Conservation (phyloP, 2,329 filamentous ascomycete species). For the Talaromyces sp. region DNA sequence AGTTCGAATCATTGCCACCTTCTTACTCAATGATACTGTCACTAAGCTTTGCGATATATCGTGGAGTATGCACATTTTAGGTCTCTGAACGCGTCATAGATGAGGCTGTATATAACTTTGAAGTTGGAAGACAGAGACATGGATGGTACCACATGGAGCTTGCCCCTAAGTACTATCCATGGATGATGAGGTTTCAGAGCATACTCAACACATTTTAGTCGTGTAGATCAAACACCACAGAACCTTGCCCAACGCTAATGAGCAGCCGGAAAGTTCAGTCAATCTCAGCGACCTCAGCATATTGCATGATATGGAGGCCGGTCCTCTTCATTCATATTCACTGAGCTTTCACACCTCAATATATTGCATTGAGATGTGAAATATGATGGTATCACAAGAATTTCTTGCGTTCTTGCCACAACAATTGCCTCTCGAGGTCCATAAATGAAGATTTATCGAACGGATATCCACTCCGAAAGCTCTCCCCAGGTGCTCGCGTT, state of each 20-base stretch:
- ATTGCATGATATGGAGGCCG: neutral
- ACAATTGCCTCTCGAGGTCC: conserved; percentile 1
- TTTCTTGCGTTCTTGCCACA: conserved; percentile 2
- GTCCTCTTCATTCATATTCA: neutral
- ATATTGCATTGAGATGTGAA: neutral
- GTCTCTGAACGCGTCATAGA: neutral
- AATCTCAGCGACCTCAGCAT: neutral
- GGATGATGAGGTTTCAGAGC: neutral
- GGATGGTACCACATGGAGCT: neutral
- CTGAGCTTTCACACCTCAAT: too few relatives aligned
- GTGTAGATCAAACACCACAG: neutral
- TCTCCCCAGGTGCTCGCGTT: conserved; percentile 1
- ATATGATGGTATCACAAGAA: neutral
- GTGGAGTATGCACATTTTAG: neutral
- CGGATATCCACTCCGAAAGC: conserved; percentile 10
- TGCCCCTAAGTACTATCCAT: too few relatives aligned
- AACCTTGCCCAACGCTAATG: neutral
- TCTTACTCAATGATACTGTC: neutral
- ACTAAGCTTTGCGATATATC: neutral
- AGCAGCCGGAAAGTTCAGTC: neutral
- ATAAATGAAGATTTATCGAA: neutral
- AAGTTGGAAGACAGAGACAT: neutral
- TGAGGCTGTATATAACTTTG: neutral
- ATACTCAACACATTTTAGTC: neutral
- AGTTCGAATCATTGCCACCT: neutral